A percentile compares a stretch with the other conserved stretches of the same genome.
Evolutionary conservation across 2,329 filamentous ascomycete genomes (phyloP).

Genomic region (Thermothelomyces thermophilus): DNA sequence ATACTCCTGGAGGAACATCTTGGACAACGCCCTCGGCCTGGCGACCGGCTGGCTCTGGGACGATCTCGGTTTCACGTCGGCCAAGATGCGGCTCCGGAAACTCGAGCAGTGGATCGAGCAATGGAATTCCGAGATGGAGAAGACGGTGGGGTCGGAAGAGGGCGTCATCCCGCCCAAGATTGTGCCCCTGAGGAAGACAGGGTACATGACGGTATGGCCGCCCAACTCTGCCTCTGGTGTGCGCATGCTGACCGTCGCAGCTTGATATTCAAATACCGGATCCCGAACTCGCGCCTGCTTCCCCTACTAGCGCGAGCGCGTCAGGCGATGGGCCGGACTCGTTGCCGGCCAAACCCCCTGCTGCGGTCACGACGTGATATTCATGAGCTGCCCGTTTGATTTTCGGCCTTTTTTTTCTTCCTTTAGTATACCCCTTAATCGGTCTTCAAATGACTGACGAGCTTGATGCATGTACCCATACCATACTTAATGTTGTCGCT

Average conservation of each 20-base stretch:
- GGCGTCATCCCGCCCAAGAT: conserved; percentile 57
- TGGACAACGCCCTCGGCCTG: conserved; percentile 73
- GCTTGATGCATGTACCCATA: conserved; percentile 8
- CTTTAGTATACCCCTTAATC: conserved; percentile 10
- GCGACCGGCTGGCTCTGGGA: conserved; percentile 94
- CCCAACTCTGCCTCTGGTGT: background rate
- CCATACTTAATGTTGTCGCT: conserved; percentile 5
- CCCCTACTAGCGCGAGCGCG: conserved; percentile 39
- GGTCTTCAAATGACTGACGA: conserved; percentile 12
- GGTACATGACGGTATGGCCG: conserved; percentile 70
- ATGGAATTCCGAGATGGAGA: conserved; percentile 73
- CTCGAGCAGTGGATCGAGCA: conserved; percentile 78
- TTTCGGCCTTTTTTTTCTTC: background rate
- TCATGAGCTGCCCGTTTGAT: background rate
- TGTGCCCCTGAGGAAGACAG: conserved; percentile 71
- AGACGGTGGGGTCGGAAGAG: conserved; percentile 45
- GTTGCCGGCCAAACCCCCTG: conserved; percentile 27
- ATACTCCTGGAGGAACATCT: conserved; percentile 65
- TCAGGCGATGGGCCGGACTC: conserved; percentile 12
- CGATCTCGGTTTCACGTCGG: conserved; percentile 69
- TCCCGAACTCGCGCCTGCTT: conserved; percentile 56
- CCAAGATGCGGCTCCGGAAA: conserved; percentile 62
- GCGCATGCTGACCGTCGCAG: conserved; percentile 36
- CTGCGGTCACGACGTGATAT: conserved; percentile 13
- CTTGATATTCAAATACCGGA: conserved; percentile 77